Percentiles rank a stretch among this genome's conserved stretches.
Conservation (phyloP, 176 grass and related monocot species). For the Dactylis glomerata region DNA sequence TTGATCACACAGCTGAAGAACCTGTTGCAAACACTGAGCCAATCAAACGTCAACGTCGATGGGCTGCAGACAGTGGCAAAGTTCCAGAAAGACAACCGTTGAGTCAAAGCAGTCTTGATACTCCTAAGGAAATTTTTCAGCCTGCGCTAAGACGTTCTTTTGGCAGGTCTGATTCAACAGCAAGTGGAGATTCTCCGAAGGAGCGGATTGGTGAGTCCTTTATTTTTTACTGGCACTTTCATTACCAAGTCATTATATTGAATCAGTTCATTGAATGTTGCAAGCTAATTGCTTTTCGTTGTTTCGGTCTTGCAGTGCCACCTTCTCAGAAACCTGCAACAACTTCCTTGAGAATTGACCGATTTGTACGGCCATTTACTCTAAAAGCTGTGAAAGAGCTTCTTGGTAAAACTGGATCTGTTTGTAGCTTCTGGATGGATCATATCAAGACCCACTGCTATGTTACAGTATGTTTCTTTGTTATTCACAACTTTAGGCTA, state of each 20-base stretch:
- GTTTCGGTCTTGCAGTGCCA: conserved; percentile 59
- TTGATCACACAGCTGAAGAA: conserved; percentile 59
- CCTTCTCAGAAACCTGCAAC: conserved; percentile 67
- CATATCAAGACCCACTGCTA: conserved; percentile 99
- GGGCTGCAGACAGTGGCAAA: conserved; percentile 63
- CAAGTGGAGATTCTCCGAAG: conserved; percentile 66
- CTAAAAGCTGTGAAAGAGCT: conserved; percentile 96
- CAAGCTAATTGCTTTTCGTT: background rate
- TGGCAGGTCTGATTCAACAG: conserved; percentile 66
- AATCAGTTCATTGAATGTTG: conserved; percentile 18
- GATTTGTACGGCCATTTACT: conserved; percentile 93
- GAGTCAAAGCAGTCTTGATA: conserved; percentile 43
- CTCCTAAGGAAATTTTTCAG: conserved; percentile 60
- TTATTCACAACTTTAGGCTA: background rate
- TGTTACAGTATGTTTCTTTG: conserved; percentile 74
- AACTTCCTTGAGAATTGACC: conserved; percentile 87
- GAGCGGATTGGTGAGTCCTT: conserved; percentile 71
- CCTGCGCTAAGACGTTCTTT: conserved; percentile 56
- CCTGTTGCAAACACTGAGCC: conserved; percentile 50
- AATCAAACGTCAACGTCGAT: conserved; percentile 79
- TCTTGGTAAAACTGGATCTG: conserved; percentile 87
- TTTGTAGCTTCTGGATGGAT: conserved; percentile 98
- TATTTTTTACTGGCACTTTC: background rate
- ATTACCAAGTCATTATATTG: background rate
- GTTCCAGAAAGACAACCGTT: conserved; percentile 51